phyloP scores from a whole-genome alignment of 225 moss, liverwort and hornwort species.

The Marchantia paleacea region DNA sequence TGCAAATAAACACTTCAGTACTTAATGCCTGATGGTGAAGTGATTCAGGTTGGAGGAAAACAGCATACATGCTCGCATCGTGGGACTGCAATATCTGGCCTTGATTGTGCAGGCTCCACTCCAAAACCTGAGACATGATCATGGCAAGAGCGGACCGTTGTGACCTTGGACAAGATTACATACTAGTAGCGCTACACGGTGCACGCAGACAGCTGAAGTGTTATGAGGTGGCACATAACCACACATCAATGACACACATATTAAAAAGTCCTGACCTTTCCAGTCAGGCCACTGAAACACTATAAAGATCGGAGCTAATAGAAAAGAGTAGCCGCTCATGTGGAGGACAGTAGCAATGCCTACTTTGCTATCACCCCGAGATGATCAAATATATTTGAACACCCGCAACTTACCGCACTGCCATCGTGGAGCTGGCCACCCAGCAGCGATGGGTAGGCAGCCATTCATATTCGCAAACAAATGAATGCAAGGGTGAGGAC shows the following conservation, averaged over 20 bases:
- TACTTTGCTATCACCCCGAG: constrained; percentile 89
- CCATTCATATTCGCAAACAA: constrained; percentile 65
- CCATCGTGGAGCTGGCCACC: constrained; percentile 84
- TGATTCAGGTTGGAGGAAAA: not conserved
- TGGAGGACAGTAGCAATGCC: no score
- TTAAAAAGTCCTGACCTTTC: not conserved
- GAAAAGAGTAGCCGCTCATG: no score
- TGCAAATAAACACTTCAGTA: no score
- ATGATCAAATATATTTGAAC: constrained; percentile 78
- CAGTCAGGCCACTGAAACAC: no score
- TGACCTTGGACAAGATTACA: not conserved
- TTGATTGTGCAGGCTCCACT: constrained; percentile 95
- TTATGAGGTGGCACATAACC: not conserved
- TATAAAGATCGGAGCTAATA: no score
- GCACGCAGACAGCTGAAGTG: not conserved
- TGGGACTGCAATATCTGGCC: constrained; percentile 72
- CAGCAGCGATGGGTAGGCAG: constrained; percentile 72
- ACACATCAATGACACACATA: not conserved
- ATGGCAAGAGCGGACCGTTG: not conserved
- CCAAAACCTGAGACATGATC: constrained; percentile 55
- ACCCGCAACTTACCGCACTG: constrained; percentile 71
- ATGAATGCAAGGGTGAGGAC: not conserved
- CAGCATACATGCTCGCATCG: constrained; percentile 69
- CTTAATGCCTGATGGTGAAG: no score
- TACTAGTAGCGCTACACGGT: not conserved